Percentiles rank a stretch among this genome's conserved stretches.
These are phyloP conservation scores for Chlorella sp. DNA, from an alignment of 139 green algal species.

Conservation along the genomic window DNA sequence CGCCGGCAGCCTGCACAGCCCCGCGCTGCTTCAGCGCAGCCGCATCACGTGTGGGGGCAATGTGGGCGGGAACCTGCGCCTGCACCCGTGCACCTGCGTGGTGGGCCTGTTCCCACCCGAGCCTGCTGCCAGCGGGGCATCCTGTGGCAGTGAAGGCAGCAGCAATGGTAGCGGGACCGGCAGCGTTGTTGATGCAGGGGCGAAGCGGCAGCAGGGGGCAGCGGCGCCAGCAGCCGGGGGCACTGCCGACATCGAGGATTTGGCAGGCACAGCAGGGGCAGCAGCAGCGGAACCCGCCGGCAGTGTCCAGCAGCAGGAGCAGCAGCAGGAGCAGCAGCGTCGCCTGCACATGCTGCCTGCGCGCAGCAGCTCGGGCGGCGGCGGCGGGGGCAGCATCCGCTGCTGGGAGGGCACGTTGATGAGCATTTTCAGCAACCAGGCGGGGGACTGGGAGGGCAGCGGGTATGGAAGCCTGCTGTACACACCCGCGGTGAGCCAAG, in stretches of 20 bases:
- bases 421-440: conserved; percentile 50
- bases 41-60: conserved; percentile 55
- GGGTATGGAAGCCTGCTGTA: conserved; percentile 69
- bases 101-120: conserved; percentile 44
- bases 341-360: background rate
- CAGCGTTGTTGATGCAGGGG: too few relatives aligned
- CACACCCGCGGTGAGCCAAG: conserved; percentile 35
- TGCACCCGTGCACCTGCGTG: conserved; percentile 64
- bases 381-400: conserved; percentile 13
- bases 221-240: background rate
- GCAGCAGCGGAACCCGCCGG: background rate
- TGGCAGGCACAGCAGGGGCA: background rate
- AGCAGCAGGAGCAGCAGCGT: background rate
- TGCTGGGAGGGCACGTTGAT: conserved; percentile 65
- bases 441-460: conserved; percentile 60
- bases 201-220: background rate
- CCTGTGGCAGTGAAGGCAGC: background rate
- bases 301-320: background rate
- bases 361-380: background rate
- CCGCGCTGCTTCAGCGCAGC: conserved; percentile 72
- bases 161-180: background rate
- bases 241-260: conserved; percentile 17
- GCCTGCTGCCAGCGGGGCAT: too few relatives aligned
- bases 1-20: conserved; percentile 60
- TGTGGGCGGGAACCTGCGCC: conserved; percentile 57